Base-by-base conservation (phyloP, 2,329 filamentous ascomycete genomes). In the Exophiala alcalophila region DNA sequence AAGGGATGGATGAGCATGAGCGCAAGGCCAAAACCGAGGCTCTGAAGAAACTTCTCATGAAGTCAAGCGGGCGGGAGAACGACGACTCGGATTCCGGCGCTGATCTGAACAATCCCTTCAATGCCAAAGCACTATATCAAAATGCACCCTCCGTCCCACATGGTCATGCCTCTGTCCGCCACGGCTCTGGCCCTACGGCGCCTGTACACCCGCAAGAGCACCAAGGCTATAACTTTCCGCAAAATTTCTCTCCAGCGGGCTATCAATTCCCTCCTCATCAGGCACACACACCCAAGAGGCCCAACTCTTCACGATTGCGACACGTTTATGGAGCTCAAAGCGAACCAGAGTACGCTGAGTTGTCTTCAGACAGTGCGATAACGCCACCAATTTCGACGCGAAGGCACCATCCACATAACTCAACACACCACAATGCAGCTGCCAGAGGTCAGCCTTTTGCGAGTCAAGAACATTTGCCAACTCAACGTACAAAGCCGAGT, bases 41-140 rank as follows among this genome's bases (percentile, higher is more conserved):
- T 29, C 46, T 73, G 45, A 73, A 72, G 56, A 62, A 65, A 44
- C 48, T 72, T 15, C 53, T 73, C 16, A 59, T 70, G 37, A 71
- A 70, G 38, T 65, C 44, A 20, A 47, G 41, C 24, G 25, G 29
- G 4, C 66, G 35, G 14, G 33, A 32, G 7, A 37, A 26, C 20
- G 16, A 34, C 7, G 16, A 19, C 16, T 8, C 15, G 10, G 23
- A 27, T 16, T 24, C 41, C 64, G 40, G 60, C 59, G 23, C 59
- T 61, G 14, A 61, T 59, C 9, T 63, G 59, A 30, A 59, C 58
- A 32, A 62, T 59, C 32, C 58, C 54, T 36, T 57, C 55, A 28
- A 48, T 43, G 37, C 53, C 36, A 41, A 53, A 51, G 41, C 50
- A 19, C 41, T 47, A 19, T 40, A 44, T 19, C 40, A 47, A 19